A percentile compares a stretch with the other conserved stretches of the same genome.
These are phyloP conservation scores for Neophaeococcomyces aloes DNA, from an alignment of 2,329 filamentous ascomycete genomes.

Conservation along the genomic window DNA sequence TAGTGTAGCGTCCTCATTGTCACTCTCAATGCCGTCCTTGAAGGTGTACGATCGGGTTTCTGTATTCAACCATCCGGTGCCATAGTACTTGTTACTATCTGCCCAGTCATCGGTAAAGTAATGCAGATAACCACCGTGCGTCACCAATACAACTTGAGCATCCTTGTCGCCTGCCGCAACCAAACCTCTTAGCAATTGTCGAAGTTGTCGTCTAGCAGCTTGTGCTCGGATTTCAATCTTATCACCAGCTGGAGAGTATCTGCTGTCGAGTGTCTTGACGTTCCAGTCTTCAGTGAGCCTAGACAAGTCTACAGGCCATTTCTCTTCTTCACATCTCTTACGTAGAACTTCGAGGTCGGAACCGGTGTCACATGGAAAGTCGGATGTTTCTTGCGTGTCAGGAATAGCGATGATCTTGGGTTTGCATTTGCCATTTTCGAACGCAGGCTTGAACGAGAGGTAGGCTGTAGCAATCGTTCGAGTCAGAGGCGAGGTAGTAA, in stretches of 20 bases:
- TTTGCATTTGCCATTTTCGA: constrained; percentile 35
- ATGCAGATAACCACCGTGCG: constrained; percentile 75
- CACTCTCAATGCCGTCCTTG: constrained; percentile 42
- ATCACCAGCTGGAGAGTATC: constrained; percentile 35
- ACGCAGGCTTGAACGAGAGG: constrained; percentile 52
- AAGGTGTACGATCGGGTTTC: constrained; percentile 62
- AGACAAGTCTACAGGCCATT: constrained; percentile 50
- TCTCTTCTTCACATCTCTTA: constrained; percentile 48
- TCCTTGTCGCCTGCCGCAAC: constrained; percentile 45
- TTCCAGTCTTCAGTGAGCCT: constrained; percentile 60
- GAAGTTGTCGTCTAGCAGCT: constrained; percentile 50
- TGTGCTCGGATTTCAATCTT: constrained; percentile 52
- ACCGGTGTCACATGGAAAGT: constrained; percentile 67
- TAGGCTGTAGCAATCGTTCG: constrained; percentile 72
- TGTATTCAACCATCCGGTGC: constrained; percentile 62
- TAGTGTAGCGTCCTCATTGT: constrained; percentile 30
- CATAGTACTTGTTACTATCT: constrained; percentile 32
- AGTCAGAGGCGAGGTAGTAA: constrained; percentile 66
- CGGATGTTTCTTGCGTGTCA: constrained; percentile 66
- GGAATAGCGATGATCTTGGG: constrained; percentile 56
- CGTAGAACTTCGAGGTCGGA: constrained; percentile 45
- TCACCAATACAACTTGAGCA: constrained; percentile 61
- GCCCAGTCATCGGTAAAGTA: constrained; percentile 76
- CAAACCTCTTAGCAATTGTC: constrained; percentile 47
- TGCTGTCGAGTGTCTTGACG: constrained; percentile 44